phyloP scores from a whole-genome alignment of 768 basidiomycete genomes.

The Sarcodon aspratus region DNA sequence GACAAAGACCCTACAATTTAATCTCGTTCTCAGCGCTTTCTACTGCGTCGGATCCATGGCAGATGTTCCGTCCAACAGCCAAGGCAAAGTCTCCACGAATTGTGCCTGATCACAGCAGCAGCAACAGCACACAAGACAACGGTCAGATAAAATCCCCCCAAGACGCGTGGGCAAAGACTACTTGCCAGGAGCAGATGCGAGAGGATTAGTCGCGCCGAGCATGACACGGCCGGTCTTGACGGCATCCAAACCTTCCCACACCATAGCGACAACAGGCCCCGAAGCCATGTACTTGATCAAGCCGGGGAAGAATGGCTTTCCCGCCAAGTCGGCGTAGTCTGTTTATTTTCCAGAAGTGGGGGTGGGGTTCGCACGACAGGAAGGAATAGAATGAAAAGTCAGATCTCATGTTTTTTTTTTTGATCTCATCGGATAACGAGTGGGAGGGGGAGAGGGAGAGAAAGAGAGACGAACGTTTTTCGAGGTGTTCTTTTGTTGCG shows the following conservation, averaged over 20 bases:
- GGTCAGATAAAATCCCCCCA: neutral
- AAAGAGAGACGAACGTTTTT: constrained; percentile 51
- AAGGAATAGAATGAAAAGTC: neutral
- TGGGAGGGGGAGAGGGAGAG: neutral
- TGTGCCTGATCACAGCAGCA: constrained; percentile 44
- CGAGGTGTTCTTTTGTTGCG: constrained; percentile 74
- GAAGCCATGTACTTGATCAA: constrained; percentile 93
- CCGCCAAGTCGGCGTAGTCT: constrained; percentile 96
- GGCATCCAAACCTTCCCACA: constrained; percentile 89
- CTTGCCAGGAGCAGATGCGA: constrained; percentile 76
- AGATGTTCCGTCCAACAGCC: constrained; percentile 91
- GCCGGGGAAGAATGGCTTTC: constrained; percentile 93
- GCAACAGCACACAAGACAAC: neutral
- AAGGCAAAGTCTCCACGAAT: constrained; percentile 96
- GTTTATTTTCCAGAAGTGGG: constrained; percentile 1
- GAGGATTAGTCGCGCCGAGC: constrained; percentile 96
- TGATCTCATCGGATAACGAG: neutral
- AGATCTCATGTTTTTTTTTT: neutral
- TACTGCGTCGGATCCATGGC: constrained; percentile 84
- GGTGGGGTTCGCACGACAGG: too few relatives aligned
- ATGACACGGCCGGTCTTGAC: constrained; percentile 94
- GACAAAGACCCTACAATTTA: constrained; percentile 47
- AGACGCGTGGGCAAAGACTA: constrained; percentile 1
- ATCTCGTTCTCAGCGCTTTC: constrained; percentile 94
- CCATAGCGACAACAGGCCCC: constrained; percentile 94